Conservation (phyloP, 768 basidiomycete species). For the Leccinum disarticulatum region DNA sequence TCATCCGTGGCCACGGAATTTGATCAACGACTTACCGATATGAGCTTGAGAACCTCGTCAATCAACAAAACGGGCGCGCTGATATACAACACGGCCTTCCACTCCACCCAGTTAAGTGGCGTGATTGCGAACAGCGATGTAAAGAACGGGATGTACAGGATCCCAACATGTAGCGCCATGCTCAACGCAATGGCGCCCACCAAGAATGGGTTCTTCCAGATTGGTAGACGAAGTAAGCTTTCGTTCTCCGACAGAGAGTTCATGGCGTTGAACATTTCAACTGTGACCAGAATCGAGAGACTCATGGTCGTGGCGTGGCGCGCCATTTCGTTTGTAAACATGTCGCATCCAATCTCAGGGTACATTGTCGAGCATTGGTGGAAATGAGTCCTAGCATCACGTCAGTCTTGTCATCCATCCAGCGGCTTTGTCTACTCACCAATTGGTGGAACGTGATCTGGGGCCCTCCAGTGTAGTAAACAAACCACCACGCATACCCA, state of each 20-base stretch:
- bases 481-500: constrained; percentile 99
- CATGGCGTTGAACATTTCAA: constrained; percentile 98
- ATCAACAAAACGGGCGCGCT: constrained; percentile 87
- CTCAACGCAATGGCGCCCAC: constrained; percentile 86
- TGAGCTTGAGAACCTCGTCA: constrained; percentile 87
- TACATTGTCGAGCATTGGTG: constrained; percentile 84
- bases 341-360: constrained; percentile 90
- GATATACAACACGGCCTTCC: constrained; percentile 88
- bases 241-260: constrained; percentile 98
- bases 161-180: constrained; percentile 92
- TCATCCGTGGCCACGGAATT: background rate
- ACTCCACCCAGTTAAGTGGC: constrained; percentile 92
- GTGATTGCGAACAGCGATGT: constrained; percentile 88
- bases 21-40: constrained; percentile 53
- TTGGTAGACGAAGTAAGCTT: constrained; percentile 79
- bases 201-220: constrained; percentile 95
- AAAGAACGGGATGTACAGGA: constrained; percentile 97
- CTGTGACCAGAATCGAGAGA: constrained; percentile 91
- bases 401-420: constrained; percentile 6
- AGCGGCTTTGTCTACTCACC: constrained; percentile 48
- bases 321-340: constrained; percentile 90
- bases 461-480: constrained; percentile 86
- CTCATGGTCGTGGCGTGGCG: constrained; percentile 93
- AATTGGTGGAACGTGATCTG: constrained; percentile 93
- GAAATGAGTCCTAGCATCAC: constrained; percentile 81